Percentiles rank a stretch among this genome's conserved stretches.
Evolutionary conservation across 768 basidiomycete genomes (phyloP).

Genomic region (Fistulinella prunicolor): DNA sequence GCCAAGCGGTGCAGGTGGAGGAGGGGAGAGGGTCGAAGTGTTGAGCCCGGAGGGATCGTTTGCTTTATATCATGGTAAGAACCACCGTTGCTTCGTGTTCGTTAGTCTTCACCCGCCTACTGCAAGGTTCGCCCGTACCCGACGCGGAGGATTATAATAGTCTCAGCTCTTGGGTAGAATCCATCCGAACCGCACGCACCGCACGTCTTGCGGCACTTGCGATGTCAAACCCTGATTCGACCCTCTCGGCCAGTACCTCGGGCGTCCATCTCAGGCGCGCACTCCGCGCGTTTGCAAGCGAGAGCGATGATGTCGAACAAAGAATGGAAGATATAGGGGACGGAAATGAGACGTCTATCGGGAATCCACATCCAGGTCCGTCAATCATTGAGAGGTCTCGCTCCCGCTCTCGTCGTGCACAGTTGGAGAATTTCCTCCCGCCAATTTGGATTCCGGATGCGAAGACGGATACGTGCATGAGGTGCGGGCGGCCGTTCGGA

Average conservation of each 20-base stretch:
- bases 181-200: slow-evolving; percentile 68
- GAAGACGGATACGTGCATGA: slow-evolving; percentile 81
- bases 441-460: slow-evolving; percentile 92
- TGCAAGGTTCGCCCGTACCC: slow-evolving; percentile 6
- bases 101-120: neutral
- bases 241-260: slow-evolving; percentile 73
- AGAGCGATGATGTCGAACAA: slow-evolving; percentile 35
- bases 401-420: slow-evolving; percentile 24
- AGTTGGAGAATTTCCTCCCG: slow-evolving; percentile 65
- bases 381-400: neutral
- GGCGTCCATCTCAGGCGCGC: slow-evolving; percentile 72
- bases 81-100: neutral
- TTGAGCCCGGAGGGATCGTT: slow-evolving; percentile 78
- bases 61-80: slow-evolving; percentile 64
- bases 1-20: slow-evolving; percentile 21
- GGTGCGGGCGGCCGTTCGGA: slow-evolving; percentile 73
- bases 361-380: neutral
- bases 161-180: slow-evolving; percentile 61
- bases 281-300: slow-evolving; percentile 68
- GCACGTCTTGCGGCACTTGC: slow-evolving; percentile 69
- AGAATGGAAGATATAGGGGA: slow-evolving; percentile 40
- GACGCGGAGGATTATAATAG: slow-evolving; percentile 2
- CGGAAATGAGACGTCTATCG: slow-evolving; percentile 35
- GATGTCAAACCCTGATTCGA: slow-evolving; percentile 73
- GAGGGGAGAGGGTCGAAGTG: slow-evolving; percentile 65